Base-by-base conservation (phyloP, 2,329 filamentous ascomycete species). In the Mycogone perniciosa region DNA sequence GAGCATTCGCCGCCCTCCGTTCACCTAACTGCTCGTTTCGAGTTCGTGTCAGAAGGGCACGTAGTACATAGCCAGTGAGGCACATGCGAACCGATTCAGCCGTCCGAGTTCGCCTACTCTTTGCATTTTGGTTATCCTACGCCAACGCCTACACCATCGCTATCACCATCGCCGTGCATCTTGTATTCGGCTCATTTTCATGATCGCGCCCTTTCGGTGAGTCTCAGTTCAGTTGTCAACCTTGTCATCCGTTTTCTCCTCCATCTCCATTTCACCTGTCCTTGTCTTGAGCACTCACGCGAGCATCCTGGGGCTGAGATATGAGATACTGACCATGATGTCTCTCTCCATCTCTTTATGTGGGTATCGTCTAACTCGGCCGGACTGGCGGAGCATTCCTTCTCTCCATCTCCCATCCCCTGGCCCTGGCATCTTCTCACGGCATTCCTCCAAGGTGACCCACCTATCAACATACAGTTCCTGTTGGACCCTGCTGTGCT, bases 371-470 rank as follows among this genome's bases (percentile, higher is more conserved):
- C 34, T 40, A 40, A 44, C 50, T 35, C 50, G 45, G 50, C 50
- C 50, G 50, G 50, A 39, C 50, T 34, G 43, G 45, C 50, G 50
- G 50, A 52, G 44, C 45, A 48, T 30, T 44, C 44, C 30, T 40
- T 40, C 33, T 44, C 33, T 40, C 29, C 11, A 11, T 44, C 11
- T 10, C 13, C 31, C 26, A 10, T 44, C 40, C 33, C 26, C 37
- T 33, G 13, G 34, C 50, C 39, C 50, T 35, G 50, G 50, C 20
- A 48, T 34, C 39, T 40, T 13, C 35, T 44, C 29, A 43, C 9
- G 27, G 33, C 40, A 29, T 51, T 48, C 40, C 44, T 30, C 37
- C 50, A 41, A 34, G 37, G 42, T 41, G 50, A 48, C 50, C 50
- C 45, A 51, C 49, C 13, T 26, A 13, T 10, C 30, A 20, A 45